Base-by-base conservation (phyloP, 441 rosid species). In the Melastoma candidum region DNA sequence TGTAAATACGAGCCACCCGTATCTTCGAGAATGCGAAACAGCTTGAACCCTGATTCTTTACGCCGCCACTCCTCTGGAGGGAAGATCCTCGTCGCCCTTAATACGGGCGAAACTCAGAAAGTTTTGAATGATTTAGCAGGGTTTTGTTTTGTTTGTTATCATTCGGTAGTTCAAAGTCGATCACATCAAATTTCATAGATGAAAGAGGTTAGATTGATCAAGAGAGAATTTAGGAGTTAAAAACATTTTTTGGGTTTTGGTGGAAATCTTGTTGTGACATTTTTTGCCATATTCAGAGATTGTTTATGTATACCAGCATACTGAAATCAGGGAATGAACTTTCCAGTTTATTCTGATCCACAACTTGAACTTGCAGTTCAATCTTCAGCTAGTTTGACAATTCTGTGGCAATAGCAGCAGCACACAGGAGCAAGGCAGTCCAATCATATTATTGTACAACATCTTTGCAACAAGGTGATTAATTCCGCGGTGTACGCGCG, bases 1-100 rank as follows among this genome's bases (percentile, higher is more conserved):
- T 47, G 56, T 36, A 39, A 60, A 60, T 32, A 52, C 49, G 44
- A 60, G 57, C 27, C 64, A 52, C 56, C 64, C 52, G 7, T 39
- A 46, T 60, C 47, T 60, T 3, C 58, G 22, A 22, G 64, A 52
- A 9, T 52, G 64, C 49, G 12, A 22, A 22, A 17, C 10, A 12
- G 46, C 46, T 11, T 26, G 12, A 29, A 29, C 46, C 3, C 26
- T 44, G 12, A 60, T 51, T 45, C 24, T 44, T 25, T 45, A 12
- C n/a, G 13, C 24, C 57, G 6, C 8, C 22, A 27, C 39, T 7
- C 48, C 26, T 45, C 36, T 3, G 11, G 26, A 12, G 43, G 41
- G 41, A 32, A 32, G 41, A 32, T 32, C 41, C 41, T 3, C 22
- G 22, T 17, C 22, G 22, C 22, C 22, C 22, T 17, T 17, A 17